Conservation (phyloP, 1,284 basidiomycete genomes). For the Leucocoprinus gongylophorus region DNA sequence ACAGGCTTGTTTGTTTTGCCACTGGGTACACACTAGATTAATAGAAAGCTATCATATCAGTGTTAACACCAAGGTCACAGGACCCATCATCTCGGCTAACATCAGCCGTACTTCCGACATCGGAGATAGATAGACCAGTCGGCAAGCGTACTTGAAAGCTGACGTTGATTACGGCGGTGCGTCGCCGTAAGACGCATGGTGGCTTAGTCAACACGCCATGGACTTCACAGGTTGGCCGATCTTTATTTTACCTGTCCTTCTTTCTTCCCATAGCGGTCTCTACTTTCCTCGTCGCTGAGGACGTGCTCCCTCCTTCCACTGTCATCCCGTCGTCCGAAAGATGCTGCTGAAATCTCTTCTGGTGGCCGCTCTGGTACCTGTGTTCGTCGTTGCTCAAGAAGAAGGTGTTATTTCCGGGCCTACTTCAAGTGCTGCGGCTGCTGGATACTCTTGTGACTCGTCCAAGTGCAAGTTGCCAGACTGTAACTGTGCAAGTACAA, state of each 20-base stretch:
- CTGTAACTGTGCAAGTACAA: constrained; percentile 68
- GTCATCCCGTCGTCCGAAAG: neutral
- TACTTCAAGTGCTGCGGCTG: constrained; percentile 32
- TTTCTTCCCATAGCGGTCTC: constrained; percentile 5
- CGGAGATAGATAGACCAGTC: too few relatives aligned
- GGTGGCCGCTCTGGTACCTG: constrained; percentile 23
- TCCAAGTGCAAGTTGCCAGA: constrained; percentile 57
- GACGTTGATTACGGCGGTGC: neutral
- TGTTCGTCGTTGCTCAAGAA: constrained; percentile 38
- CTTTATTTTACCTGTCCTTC: constrained; percentile 6
- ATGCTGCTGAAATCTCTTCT: constrained; percentile 28
- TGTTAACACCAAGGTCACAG: too few relatives aligned
- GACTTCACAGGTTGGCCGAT: neutral
- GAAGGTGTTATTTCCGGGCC: constrained; percentile 21
- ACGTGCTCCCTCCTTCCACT: constrained; percentile 2
- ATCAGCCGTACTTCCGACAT: too few relatives aligned
- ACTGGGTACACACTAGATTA: too few relatives aligned
- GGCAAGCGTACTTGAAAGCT: too few relatives aligned
- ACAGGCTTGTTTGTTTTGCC: too few relatives aligned
- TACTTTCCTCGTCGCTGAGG: neutral
- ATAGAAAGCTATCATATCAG: too few relatives aligned
- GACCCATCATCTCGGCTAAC: too few relatives aligned
- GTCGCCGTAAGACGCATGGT: neutral
- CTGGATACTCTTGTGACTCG: constrained; percentile 61
- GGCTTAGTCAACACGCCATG: neutral